Base-by-base conservation (phyloP, 371 early-diverging fungal species). In the Lichtheimia ramosa region DNA sequence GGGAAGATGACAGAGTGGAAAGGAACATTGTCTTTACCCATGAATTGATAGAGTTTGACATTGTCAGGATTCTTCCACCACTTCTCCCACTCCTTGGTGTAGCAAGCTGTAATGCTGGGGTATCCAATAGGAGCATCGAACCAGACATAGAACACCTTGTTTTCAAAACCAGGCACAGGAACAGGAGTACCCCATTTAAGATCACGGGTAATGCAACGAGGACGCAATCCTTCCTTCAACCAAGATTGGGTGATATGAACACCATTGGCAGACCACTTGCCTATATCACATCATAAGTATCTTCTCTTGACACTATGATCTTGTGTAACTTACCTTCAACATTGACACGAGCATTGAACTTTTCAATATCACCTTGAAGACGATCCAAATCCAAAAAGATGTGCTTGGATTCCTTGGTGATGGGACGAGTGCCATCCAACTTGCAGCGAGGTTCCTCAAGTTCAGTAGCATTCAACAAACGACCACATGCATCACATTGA, bases 1-100 rank as follows among this genome's bases (percentile, higher is more conserved):
- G 99, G 99, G 91, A 99, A 99, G 50, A 99, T 89, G 54, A 99
- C 95, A 5, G 99, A 93, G 75, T 99, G 99, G 93, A 99, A 99
- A 41, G 98, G 96, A 13, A 99, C 99, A 64, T 99, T 99, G 79
- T 99, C 99, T 82, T 99, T 99, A 71, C 99, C 99, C 99, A 99
- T 99, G 75, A 99, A 99, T 82, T 98, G 96, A 81, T 94, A 96
- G 66, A 99, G 83, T 70, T 95, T 84, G 55, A 98, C 98, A 43
- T 98, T 72, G 18, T 94, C 84, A 1, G 96, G 96, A 73, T 98
- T 95, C 86, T 96, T 94, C 98, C 98, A 99, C 98, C 99, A 98
- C 70, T 90, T 83, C 71, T 92, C 89, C 97, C 98, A 97, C 10
- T 96, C 91, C 54, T 74, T 69, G 20, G 96, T 95, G 72, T 97